phyloP scores from a whole-genome alignment of 805 yeast genomes.

The Brettanomyces custersianus region DNA sequence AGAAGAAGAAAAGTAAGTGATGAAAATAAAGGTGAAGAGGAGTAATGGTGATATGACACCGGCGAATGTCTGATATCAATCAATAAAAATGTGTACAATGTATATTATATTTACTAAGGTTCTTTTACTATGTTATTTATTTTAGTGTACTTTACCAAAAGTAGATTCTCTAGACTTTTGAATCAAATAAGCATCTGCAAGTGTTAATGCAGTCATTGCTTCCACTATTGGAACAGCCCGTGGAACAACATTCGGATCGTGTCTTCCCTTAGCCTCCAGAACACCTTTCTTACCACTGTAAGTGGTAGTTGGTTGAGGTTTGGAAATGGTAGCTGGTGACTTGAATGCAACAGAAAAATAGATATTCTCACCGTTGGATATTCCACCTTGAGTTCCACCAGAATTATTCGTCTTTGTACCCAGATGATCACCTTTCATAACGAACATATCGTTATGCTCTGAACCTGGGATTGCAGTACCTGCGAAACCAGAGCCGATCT shows the following conservation, averaged over 20 bases:
- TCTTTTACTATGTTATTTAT: background rate
- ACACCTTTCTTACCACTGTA: constrained; percentile 86
- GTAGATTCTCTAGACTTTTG: constrained; percentile 78
- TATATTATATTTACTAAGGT: constrained; percentile 4
- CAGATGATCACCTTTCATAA: constrained; percentile 46
- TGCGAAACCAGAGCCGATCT: constrained; percentile 91
- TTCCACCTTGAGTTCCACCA: constrained; percentile 98
- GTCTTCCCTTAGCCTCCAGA: constrained; percentile 94
- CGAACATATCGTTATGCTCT: constrained; percentile 85
- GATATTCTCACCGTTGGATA: constrained; percentile 90
- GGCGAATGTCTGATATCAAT: background rate
- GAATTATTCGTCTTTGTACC: constrained; percentile 87
- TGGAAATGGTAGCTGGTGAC: constrained; percentile 95
- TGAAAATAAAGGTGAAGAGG: constrained; percentile 9
- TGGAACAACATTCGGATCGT: constrained; percentile 97
- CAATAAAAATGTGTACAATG: constrained; percentile 9
- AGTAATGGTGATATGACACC: background rate
- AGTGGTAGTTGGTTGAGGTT: constrained; percentile 81
- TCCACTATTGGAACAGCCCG: constrained; percentile 98
- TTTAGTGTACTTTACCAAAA: constrained; percentile 23
- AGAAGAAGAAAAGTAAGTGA: constrained; percentile 23
- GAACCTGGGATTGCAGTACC: constrained; percentile 92
- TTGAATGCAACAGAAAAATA: constrained; percentile 95
- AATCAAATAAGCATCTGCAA: constrained; percentile 77
- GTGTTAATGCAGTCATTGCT: constrained; percentile 93